These are phyloP conservation scores for Diaporthe batatas DNA, from an alignment of 2,329 filamentous ascomycete species.

Conservation along the genomic window DNA sequence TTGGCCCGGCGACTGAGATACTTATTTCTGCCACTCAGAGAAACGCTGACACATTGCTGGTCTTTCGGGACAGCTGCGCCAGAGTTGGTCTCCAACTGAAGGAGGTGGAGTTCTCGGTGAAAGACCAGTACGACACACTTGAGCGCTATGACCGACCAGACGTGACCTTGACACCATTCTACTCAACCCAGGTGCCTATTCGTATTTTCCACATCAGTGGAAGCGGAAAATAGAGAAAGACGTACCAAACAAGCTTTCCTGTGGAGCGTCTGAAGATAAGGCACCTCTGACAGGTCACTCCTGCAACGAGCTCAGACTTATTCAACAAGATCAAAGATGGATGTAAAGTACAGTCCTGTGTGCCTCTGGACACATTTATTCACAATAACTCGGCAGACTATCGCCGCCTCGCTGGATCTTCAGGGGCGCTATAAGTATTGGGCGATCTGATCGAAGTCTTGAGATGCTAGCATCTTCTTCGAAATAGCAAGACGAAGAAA, in stretches of 20 bases:
- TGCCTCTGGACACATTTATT: neutral
- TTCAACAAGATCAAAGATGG: neutral
- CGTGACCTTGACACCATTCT: constrained; percentile 35
- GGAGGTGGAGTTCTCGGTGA: constrained; percentile 10
- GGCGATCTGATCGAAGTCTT: neutral
- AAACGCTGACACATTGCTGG: constrained; percentile 57
- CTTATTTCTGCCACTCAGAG: constrained; percentile 79
- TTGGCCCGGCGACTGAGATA: constrained; percentile 69
- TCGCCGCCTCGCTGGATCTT: neutral
- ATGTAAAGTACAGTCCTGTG: neutral
- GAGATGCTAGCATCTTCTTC: neutral
- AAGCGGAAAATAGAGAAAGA: neutral
- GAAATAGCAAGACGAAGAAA: neutral
- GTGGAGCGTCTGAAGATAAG: neutral
- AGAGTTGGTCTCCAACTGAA: constrained; percentile 14
- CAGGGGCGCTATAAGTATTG: neutral
- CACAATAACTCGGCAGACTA: neutral
- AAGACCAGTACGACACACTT: constrained; percentile 6
- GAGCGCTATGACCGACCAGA: neutral
- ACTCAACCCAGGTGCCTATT: constrained; percentile 34
- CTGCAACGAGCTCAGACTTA: neutral
- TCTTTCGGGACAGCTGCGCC: constrained; percentile 29
- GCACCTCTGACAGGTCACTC: too few species aligned
- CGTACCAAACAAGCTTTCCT: too few species aligned
- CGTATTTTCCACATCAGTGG: constrained; percentile 29